Percentiles rank a stretch among this genome's conserved stretches.
phyloP scores from a whole-genome alignment of 495 filamentous ascomycete genomes.

The Evansstolkia leycettana region DNA sequence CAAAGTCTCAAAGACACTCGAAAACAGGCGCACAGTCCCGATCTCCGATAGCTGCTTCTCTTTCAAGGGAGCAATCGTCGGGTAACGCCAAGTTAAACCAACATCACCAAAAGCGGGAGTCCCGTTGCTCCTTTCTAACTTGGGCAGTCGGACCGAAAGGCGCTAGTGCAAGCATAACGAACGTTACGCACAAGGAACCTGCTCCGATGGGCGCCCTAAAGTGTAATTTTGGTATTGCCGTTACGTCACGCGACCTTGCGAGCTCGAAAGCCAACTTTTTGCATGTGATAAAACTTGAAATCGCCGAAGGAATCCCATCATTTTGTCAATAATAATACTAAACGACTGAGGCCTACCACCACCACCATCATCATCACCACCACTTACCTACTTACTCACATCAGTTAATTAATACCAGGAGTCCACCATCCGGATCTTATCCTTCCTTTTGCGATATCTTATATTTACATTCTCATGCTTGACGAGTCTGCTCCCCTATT shows the following conservation, averaged over 20 bases:
- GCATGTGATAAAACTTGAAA: constrained; percentile 30
- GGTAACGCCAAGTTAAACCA: too few relatives aligned
- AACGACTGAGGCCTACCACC: background rate
- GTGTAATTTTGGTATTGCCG: constrained; percentile 19
- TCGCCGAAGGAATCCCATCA: constrained; percentile 7
- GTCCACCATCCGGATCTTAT: too few relatives aligned
- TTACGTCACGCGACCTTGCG: constrained; percentile 34
- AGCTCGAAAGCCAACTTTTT: constrained; percentile 18
- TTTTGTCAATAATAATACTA: background rate
- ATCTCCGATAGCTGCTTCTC: too few relatives aligned
- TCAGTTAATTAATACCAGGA: too few relatives aligned
- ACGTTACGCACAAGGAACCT: background rate
- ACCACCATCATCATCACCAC: constrained; percentile 6
- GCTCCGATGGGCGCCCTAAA: constrained; percentile 1
- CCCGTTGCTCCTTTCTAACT: background rate
- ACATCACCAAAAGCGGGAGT: too few relatives aligned
- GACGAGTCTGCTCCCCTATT: too few relatives aligned
- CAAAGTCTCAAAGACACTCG: too few relatives aligned
- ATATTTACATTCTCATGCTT: too few relatives aligned
- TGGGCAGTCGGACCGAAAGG: constrained; percentile 1
- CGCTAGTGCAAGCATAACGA: background rate
- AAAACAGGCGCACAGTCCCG: too few relatives aligned
- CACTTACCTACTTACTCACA: background rate
- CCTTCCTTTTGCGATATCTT: too few relatives aligned
- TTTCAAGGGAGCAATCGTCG: too few relatives aligned